Conservation (phyloP, 2,329 filamentous ascomycete species). For the Cercospora janseana region DNA sequence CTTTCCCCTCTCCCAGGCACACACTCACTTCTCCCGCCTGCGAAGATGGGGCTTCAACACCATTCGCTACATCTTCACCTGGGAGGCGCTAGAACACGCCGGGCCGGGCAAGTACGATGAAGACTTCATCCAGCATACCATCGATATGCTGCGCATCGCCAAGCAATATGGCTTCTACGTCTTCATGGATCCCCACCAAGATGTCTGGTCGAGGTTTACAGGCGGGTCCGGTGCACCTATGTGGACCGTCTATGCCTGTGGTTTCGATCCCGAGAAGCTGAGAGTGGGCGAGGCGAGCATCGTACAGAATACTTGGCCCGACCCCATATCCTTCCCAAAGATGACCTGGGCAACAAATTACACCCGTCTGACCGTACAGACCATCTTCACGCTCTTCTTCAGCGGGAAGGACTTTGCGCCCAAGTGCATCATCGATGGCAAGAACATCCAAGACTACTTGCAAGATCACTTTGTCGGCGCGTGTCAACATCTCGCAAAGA, state of each 20-base stretch:
- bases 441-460: slow-evolving; percentile 95
- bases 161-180: slow-evolving; percentile 92
- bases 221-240: slow-evolving; percentile 94
- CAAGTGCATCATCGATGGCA: slow-evolving; percentile 88
- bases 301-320: slow-evolving; percentile 88
- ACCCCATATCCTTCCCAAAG: slow-evolving; percentile 84
- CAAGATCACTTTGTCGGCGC: slow-evolving; percentile 82
- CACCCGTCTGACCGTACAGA: slow-evolving; percentile 77
- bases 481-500: slow-evolving; percentile 73
- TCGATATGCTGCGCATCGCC: slow-evolving; percentile 76
- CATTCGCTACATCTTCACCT: slow-evolving; percentile 94
- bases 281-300: slow-evolving; percentile 84
- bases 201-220: slow-evolving; percentile 94
- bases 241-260: slow-evolving; percentile 96
- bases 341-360: slow-evolving; percentile 99
- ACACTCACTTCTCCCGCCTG: slow-evolving; percentile 79
- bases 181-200: slow-evolving; percentile 98
- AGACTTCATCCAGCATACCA: slow-evolving; percentile 87
- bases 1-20: slow-evolving; percentile 78
- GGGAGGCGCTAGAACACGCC: slow-evolving; percentile 95
- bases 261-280: slow-evolving; percentile 82
- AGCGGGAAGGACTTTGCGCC: slow-evolving; percentile 88
- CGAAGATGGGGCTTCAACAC: slow-evolving; percentile 93
- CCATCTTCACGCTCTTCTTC: slow-evolving; percentile 94
- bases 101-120: slow-evolving; percentile 93